Conservation (phyloP, 148 eudicot species). For the Rhododendron henanense region DNA sequence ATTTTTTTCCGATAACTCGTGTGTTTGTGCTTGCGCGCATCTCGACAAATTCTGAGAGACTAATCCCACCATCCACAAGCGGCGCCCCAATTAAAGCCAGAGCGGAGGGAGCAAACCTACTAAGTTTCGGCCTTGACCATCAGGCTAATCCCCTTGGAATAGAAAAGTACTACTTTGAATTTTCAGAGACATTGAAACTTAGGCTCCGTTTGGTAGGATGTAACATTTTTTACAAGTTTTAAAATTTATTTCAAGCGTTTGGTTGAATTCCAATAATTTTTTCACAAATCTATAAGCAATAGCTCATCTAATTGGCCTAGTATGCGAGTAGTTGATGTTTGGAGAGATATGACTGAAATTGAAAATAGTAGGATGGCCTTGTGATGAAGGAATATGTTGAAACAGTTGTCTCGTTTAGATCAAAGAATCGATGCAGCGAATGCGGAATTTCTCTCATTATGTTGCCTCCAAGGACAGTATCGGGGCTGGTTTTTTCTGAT, state of each 20-base stretch:
- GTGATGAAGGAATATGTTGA: too few species aligned
- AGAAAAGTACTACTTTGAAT: background rate
- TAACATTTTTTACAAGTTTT: too few species aligned
- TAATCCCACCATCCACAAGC: too few species aligned
- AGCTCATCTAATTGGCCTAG: too few species aligned
- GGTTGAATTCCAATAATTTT: too few species aligned
- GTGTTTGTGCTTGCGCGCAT: background rate
- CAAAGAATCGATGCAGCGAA: background rate
- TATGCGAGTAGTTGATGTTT: too few species aligned
- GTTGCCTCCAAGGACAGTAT: background rate
- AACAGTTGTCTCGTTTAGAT: background rate
- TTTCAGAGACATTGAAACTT: too few species aligned
- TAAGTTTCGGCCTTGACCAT: background rate
- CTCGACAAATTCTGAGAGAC: background rate
- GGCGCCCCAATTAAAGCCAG: background rate
- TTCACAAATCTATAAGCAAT: too few species aligned
- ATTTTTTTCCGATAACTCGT: background rate
- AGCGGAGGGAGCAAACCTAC: background rate
- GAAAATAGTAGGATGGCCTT: too few species aligned
- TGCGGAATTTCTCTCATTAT: background rate
- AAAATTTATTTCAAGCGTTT: too few species aligned
- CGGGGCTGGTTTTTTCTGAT: constrained; percentile 39
- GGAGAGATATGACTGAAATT: too few species aligned
- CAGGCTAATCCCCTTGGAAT: constrained; percentile 34
- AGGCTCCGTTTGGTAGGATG: too few species aligned